Evolutionary conservation across 345 rosid species (phyloP), one percentile per base, ranked within the genome.

Genomic region (Ailanthus altissimus): DNA sequence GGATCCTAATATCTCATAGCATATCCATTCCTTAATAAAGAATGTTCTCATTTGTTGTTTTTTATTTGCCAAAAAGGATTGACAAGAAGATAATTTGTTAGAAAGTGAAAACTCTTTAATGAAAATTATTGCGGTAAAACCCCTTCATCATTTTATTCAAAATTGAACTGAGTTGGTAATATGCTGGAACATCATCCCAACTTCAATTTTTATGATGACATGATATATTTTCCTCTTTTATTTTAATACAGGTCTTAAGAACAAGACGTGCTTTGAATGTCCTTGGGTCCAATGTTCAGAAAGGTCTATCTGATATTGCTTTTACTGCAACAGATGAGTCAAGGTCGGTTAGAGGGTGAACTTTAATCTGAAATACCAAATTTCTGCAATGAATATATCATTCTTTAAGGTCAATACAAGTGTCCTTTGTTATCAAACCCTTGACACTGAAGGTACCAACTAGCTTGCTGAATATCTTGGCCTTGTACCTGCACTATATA

Each of bases 251-350:
- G 98, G 90, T 89, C 67, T 78, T 96, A 74, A 88, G 78, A 82
- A 81, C 93, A 72, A 88, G 83, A 78, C 79, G 77, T 13, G 67
- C 80, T 77, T 84, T 85, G 67, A 84, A 90, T 4, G 73, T 88
- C 82, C 74, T 85, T 59, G 97, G 97, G 72, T 84, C 87, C 73
- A 73, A 80, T 47, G 42, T 81, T 73, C 79, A 14, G 32, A 86
- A 84, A 75, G 97, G 97, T 74, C 82, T 92, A 70, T 86, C 93
- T 64, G 97, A 90, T 81, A 80, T 96, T 73, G 89, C 96, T 62
- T 91, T 92, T 57, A 77, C 77, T 53, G 74, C 83, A 63, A 72
- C 70, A 76, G 94, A 89, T 74, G 81, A 83, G 66, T 87, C 93
- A 82, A 91, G 93, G 99, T 93, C 69, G 54, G 86, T 77, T 38